phyloP scores from a whole-genome alignment of 179 eudicot genomes.

The Carnegiea gigantea region DNA sequence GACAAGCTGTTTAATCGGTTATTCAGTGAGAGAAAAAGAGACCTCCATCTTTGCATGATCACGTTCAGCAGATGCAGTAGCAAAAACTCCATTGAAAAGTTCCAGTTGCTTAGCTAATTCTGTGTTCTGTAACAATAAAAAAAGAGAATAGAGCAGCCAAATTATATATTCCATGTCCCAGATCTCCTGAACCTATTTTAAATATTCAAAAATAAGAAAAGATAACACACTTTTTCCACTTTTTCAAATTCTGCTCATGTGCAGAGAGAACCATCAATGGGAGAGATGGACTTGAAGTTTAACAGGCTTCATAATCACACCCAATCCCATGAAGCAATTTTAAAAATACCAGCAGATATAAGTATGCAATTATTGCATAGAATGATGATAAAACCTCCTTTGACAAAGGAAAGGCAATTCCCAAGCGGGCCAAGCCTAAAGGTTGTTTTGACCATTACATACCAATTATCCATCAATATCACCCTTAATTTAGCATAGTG shows the following conservation, averaged over 20 bases:
- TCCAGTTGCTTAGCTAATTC: constrained; percentile 82
- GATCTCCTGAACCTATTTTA: not conserved
- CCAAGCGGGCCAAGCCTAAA: too few species aligned
- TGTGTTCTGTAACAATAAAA: constrained; percentile 50
- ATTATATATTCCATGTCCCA: not conserved
- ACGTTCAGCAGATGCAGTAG: constrained; percentile 86
- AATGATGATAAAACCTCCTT: not conserved
- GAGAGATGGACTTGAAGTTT: not conserved
- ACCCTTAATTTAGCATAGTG: too few species aligned
- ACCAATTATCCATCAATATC: too few species aligned
- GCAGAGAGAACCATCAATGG: not conserved
- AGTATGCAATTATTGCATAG: not conserved
- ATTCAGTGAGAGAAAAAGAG: not conserved
- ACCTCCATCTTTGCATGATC: constrained; percentile 95
- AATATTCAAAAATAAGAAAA: too few species aligned
- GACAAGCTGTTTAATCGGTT: constrained; percentile 5
- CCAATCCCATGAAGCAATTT: not conserved
- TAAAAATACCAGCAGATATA: not conserved
- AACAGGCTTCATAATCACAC: not conserved
- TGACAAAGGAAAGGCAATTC: too few species aligned
- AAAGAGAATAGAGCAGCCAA: not conserved
- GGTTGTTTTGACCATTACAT: too few species aligned
- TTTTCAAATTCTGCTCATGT: not conserved
- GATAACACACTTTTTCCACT: not conserved
- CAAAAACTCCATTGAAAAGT: constrained; percentile 68